Percentiles rank a stretch among this genome's conserved stretches.
Evolutionary conservation across 108 stramenopile genomes (phyloP).

Genomic region (Aurantiochytrium sp.): DNA sequence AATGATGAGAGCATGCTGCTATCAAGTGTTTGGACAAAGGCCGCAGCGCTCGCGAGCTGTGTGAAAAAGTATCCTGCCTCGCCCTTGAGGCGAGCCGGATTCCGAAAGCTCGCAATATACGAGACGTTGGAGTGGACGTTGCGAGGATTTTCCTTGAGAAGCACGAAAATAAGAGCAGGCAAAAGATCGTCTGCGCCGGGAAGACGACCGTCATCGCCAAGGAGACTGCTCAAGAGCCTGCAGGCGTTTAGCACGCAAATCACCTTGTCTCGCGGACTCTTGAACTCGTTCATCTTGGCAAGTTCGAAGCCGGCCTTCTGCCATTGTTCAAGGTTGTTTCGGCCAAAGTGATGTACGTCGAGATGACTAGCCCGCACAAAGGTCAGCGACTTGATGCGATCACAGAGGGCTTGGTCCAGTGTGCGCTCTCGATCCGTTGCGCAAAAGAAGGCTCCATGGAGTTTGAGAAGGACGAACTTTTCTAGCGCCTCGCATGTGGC

Average conservation of each 20-base stretch:
- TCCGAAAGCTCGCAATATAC: conserved; percentile 41
- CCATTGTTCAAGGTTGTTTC: neutral
- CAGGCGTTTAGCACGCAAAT: conserved; percentile 17
- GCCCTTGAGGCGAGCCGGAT: conserved; percentile 40
- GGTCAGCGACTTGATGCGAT: neutral
- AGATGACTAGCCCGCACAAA: neutral
- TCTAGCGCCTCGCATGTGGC: neutral
- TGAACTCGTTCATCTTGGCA: conserved; percentile 18
- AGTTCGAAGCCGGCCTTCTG: conserved; percentile 20
- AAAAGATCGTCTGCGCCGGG: conserved; percentile 51
- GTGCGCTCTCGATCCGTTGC: neutral
- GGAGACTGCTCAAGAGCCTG: conserved; percentile 3
- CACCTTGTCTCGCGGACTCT: conserved; percentile 24
- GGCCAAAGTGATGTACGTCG: neutral
- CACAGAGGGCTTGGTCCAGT: neutral
- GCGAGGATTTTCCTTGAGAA: conserved; percentile 38
- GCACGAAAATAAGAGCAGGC: conserved; percentile 46
- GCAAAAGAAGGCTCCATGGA: neutral
- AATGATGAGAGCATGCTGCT: neutral
- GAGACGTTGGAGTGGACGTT: conserved; percentile 38
- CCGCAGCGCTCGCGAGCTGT: conserved; percentile 39
- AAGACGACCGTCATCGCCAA: neutral
- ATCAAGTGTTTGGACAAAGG: conserved; percentile 36
- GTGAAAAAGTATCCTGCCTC: conserved; percentile 55
- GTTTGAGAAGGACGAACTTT: conserved; percentile 18